These are phyloP conservation scores for Podospora comata DNA, from an alignment of 495 filamentous ascomycete genomes.

Conservation along the genomic window DNA sequence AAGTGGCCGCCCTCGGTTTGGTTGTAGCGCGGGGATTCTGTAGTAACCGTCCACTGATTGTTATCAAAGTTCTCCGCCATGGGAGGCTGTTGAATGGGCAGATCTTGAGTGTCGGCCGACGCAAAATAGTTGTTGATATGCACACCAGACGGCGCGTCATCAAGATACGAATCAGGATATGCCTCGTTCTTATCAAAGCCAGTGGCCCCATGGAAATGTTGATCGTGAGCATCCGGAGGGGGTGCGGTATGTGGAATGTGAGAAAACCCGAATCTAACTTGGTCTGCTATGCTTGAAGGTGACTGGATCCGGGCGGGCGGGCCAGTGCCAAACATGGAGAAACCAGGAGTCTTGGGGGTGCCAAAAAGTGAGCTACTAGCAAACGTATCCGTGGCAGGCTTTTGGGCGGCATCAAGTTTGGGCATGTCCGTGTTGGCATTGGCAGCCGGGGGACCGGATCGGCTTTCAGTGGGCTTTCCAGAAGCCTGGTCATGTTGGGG, in stretches of 20 bases:
- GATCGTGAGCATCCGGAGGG: not conserved
- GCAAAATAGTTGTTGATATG: conserved; percentile 21
- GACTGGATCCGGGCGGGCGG: conserved; percentile 18
- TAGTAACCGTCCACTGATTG: conserved; percentile 27
- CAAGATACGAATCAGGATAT: not conserved
- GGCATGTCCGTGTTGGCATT: not conserved
- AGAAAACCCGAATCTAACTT: conserved; percentile 37
- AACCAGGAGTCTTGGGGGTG: conserved; percentile 14
- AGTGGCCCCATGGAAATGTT: not conserved
- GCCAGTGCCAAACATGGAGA: conserved; percentile 29
- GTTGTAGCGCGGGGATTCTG: conserved; percentile 26
- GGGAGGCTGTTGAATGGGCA: conserved; percentile 13
- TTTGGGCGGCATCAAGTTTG: not conserved
- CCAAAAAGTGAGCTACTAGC: conserved; percentile 17
- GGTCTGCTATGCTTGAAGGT: conserved; percentile 26
- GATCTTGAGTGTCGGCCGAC: conserved; percentile 11
- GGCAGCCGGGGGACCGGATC: not conserved
- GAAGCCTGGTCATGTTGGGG: not conserved
- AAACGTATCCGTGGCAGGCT: not conserved
- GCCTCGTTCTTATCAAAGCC: not conserved
- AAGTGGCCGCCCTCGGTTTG: conserved; percentile 30
- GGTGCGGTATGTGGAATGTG: conserved; percentile 26
- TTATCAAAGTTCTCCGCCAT: conserved; percentile 20
- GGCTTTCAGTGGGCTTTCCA: not conserved
- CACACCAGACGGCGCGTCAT: not conserved